Percentiles rank a stretch among this genome's conserved stretches.
phyloP scores from a whole-genome alignment of 495 filamentous ascomycete species.

The Bathelium albidoporum region DNA sequence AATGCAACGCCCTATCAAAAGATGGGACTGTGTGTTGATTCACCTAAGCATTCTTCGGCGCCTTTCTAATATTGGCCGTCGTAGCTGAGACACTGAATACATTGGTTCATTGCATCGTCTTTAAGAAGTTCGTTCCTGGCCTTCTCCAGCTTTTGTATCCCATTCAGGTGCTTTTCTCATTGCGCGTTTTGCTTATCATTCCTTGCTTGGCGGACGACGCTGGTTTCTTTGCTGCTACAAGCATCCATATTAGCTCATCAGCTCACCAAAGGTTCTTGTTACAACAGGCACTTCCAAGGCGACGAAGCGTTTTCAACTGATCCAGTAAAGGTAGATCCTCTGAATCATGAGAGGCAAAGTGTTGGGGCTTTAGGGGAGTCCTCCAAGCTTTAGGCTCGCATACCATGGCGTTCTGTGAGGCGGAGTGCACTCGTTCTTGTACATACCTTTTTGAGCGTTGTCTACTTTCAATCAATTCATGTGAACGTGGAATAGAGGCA shows the following conservation, averaged over 20 bases:
- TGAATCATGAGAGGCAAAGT: background rate
- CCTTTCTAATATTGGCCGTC: too few species aligned
- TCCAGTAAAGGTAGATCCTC: background rate
- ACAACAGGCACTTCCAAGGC: background rate
- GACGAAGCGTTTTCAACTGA: slow-evolving; percentile 1
- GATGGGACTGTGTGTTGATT: too few species aligned
- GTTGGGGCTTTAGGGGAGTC: background rate
- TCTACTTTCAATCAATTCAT: too few species aligned
- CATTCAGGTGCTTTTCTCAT: slow-evolving; percentile 1
- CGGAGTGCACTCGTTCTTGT: background rate
- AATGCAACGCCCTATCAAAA: too few species aligned
- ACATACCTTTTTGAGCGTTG: background rate
- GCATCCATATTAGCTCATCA: background rate
- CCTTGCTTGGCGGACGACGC: background rate
- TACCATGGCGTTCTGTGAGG: background rate
- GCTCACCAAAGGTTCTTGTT: background rate
- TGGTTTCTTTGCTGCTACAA: background rate
- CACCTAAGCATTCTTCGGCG: too few species aligned
- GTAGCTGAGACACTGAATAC: too few species aligned
- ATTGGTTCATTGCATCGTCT: too few species aligned
- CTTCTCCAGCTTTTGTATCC: slow-evolving; percentile 9
- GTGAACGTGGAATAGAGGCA: too few species aligned
- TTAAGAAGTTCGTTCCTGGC: too few species aligned
- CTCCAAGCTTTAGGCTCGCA: background rate
- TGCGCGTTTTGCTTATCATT: background rate